Percentiles rank a stretch among this genome's conserved stretches.
Evolutionary conservation across 257 asterid species (phyloP).

Genomic region (Penstemon eatonii): DNA sequence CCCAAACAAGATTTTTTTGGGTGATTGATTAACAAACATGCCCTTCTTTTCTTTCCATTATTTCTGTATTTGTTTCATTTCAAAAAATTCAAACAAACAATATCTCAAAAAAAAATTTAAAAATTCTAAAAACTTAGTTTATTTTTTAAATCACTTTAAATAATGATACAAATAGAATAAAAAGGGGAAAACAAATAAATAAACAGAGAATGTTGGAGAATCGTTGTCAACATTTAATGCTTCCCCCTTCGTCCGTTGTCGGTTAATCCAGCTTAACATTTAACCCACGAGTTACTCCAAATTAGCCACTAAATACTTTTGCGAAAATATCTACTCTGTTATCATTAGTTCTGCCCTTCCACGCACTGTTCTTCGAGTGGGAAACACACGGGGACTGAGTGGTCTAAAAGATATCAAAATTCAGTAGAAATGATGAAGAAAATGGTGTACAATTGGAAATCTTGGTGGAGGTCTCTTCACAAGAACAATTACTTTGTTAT

Average conservation of each 20-base stretch:
- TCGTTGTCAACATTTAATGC: background rate
- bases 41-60: too few relatives aligned
- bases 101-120: too few relatives aligned
- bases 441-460: slow-evolving; percentile 43
- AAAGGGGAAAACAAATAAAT: background rate
- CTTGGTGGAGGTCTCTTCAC: slow-evolving; percentile 44
- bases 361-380: background rate
- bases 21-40: too few relatives aligned
- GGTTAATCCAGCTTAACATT: background rate
- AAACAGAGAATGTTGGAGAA: background rate
- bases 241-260: background rate
- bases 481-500: slow-evolving; percentile 49
- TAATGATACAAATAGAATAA: too few relatives aligned
- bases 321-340: background rate
- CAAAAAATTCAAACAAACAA: too few relatives aligned
- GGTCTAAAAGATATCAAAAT: background rate
- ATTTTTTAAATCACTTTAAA: too few relatives aligned
- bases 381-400: too few relatives aligned
- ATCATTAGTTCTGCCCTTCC: background rate
- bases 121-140: too few relatives aligned
- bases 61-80: too few relatives aligned
- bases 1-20: too few relatives aligned
- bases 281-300: background rate
- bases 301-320: background rate
- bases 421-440: slow-evolving; percentile 38